phyloP scores from a whole-genome alignment of 306 rosid species.

The Abrus precatorius region DNA sequence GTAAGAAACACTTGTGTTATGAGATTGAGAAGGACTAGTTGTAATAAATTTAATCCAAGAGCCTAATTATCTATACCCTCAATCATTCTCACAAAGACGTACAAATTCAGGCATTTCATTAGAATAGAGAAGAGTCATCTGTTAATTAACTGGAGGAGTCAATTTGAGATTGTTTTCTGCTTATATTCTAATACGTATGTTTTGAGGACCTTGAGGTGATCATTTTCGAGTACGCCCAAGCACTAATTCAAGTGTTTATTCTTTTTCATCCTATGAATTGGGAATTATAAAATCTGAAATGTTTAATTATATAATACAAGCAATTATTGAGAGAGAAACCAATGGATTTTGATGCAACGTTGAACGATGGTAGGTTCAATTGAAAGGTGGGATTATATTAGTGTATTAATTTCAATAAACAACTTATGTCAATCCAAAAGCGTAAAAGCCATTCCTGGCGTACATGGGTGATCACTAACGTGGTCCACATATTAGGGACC shows the following conservation, averaged over 20 bases:
- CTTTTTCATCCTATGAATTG: constrained; percentile 37
- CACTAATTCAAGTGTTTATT: constrained; percentile 31
- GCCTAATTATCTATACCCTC: constrained; percentile 12
- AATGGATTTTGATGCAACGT: too few relatives aligned
- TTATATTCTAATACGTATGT: constrained; percentile 28
- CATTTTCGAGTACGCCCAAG: background rate
- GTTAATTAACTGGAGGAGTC: constrained; percentile 55
- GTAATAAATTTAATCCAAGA: constrained; percentile 13
- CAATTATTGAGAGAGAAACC: constrained; percentile 51
- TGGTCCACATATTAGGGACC: constrained; percentile 57
- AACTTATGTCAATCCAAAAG: constrained; percentile 16
- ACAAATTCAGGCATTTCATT: constrained; percentile 36
- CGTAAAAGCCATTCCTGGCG: constrained; percentile 11
- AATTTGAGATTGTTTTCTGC: constrained; percentile 47
- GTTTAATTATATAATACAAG: constrained; percentile 6
- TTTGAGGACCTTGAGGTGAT: constrained; percentile 44
- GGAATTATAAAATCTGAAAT: constrained; percentile 10
- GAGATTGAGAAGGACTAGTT: constrained; percentile 34
- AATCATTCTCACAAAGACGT: constrained; percentile 47
- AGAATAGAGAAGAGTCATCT: constrained; percentile 27
- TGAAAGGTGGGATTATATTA: constrained; percentile 6
- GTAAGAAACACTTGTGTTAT: background rate
- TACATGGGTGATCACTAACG: background rate
- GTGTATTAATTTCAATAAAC: background rate
- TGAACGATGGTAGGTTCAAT: background rate